Evolutionary conservation across 2,329 filamentous ascomycete genomes (phyloP), one percentile per base, ranked within the genome.

Genomic region (Penicillium nordicum): DNA sequence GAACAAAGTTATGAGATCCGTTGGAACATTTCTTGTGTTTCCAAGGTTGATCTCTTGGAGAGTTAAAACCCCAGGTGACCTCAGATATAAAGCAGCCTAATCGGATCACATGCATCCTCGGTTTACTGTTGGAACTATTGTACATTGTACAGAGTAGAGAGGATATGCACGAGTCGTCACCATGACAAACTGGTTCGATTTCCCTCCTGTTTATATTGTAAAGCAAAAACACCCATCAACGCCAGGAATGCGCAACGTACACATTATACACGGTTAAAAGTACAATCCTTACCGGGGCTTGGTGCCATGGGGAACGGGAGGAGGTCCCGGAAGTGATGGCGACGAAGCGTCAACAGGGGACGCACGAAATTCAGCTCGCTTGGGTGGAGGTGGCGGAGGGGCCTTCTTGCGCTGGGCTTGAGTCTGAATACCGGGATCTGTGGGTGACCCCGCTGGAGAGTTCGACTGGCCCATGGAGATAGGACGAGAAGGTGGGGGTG

Each of bases 271-370:
- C 29, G 18, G 16, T 12, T 50, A 56, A 49, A 47, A 55, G 14
- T 46, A 61, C 34, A 48, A 29, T 11, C 50, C 56, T 74, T 65
- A 76, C 53, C 72, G 73, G 49, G 84, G 84, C 67, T 85, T 87
- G 55, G 82, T 85, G 18, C 72, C 74, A 59, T 84, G 63, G 0
- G 84, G 84, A 18, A 87, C 69, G 3, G 84, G 84, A 12, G 84
- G 84, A 14, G 83, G 80, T 32, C 68, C 65, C 2, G 71, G 63
- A 14, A 65, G 62, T 12, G 69, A 59, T 11, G 64, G 62, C 12
- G 38, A 45, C 3, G 29, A 25, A 34, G 72, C 70, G 23, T 65
- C 66, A 25, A 69, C 64, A 40, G 70, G 64, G 29, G 66, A 67
- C 9, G 72, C 72, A n/a, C 76, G 72, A 57, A 83, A 68, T 34